Evolutionary conservation across 257 asterid genomes (phyloP).

Genomic region (Solanum appendiculatum): DNA sequence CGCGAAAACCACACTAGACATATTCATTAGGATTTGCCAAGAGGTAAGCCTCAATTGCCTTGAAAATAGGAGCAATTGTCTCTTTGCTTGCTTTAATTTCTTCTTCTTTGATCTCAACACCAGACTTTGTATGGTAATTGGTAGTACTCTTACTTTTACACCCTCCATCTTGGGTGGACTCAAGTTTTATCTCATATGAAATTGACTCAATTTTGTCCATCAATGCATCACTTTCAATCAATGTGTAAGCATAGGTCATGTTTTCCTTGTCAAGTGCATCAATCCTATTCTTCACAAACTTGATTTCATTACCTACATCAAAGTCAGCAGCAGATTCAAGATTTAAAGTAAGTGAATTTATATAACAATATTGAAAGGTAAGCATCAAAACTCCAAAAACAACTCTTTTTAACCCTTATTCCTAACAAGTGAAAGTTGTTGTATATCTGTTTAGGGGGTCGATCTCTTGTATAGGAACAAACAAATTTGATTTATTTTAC

Average conservation of each 20-base stretch:
- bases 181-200: constrained; percentile 8
- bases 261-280: constrained; percentile 8
- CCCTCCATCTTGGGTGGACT: constrained; percentile 12
- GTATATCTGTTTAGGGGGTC: too few species aligned
- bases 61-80: not conserved
- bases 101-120: constrained; percentile 5
- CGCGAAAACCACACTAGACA: not conserved
- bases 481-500: too few species aligned
- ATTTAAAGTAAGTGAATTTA: too few species aligned
- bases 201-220: constrained; percentile 9
- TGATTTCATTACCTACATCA: not conserved
- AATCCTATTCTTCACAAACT: constrained; percentile 9
- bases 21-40: constrained; percentile 5
- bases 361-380: too few species aligned
- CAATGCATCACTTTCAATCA: constrained; percentile 12
- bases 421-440: too few species aligned
- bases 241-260: not conserved
- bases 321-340: too few species aligned
- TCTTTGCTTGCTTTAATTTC: constrained; percentile 10
- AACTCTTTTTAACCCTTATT: too few species aligned
- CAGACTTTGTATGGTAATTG: constrained; percentile 1
- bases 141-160: not conserved
- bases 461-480: too few species aligned
- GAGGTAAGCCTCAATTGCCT: constrained; percentile 15
- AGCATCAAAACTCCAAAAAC: too few species aligned